Evolutionary conservation across 345 rosid species (phyloP), one percentile per base, ranked within the genome.

Genomic region (Murraya paniculata): DNA sequence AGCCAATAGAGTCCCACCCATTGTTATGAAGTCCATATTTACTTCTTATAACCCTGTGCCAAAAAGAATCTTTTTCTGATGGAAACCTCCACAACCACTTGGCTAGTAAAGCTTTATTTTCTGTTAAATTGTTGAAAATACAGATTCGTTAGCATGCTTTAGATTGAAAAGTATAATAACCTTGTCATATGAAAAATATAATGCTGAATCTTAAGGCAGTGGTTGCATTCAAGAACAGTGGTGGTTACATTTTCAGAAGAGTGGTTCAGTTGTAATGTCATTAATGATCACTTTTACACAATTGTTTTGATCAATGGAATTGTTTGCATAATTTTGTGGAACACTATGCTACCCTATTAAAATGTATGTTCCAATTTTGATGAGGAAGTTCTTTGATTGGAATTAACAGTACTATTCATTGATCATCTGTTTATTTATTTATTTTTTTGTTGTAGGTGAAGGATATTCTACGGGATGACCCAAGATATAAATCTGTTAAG

Each of bases 391-490:
- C 28, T 62, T 61, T 60, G 27, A 16, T 39, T 10, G 11, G 50
- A 61, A 38, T 74, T 61, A 36, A 57, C 58, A 22, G 38, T 21
- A 21, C 27, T 19, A 56, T 69, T 60, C 64, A 18, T 25, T 18
- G 31, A 38, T 38, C 18, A 9, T 55, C 7, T 66, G 31, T 41
- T 21, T 59, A 8, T 45, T 38, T 38, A 25, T 65, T 66, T 18
- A 6, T 65, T 68, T 72, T 56, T 53, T 67, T 76, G 73, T 50
- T 81, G 81, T 53, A 96, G 99, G 93, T 92, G 79, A 96, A 92
- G 86, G 99, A 94, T 82, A 80, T 85, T 79, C 78, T 94, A 81
- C 88, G 98, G 84, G 81, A 90, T 87, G 99, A 96, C 64, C 90
- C 91, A 28, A 90, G 99, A 85, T 96, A 94, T 81, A 89, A 85